Conservation (phyloP, 1,284 basidiomycete species). For the Athelia sp. region DNA sequence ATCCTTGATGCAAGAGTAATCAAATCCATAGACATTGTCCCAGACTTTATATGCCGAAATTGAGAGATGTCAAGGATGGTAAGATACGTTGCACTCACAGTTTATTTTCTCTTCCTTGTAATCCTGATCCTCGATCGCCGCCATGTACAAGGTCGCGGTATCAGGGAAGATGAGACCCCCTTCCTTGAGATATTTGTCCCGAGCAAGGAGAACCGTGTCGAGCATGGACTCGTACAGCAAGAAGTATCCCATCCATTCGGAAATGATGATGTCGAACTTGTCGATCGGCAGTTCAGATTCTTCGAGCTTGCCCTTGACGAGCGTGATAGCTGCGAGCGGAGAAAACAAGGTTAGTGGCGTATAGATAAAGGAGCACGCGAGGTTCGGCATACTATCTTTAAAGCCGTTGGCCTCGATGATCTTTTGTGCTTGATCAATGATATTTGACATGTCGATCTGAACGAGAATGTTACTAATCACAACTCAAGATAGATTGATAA, state of each 20-base stretch:
- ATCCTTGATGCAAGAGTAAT: conserved; percentile 99
- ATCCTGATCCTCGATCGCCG: conserved; percentile 98
- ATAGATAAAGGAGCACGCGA: conserved; percentile 1
- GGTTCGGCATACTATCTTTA: conserved; percentile 78
- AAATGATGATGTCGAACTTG: conserved; percentile 98
- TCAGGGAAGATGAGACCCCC: conserved; percentile 96
- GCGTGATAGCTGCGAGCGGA: conserved; percentile 73
- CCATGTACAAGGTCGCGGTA: conserved; percentile 88
- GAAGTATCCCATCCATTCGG: conserved; percentile 98
- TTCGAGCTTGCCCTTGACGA: conserved; percentile 98
- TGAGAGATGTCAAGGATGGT: not conserved
- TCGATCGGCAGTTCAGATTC: conserved; percentile 82
- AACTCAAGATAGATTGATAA: conserved; percentile 1
- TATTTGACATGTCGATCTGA: conserved; percentile 99
- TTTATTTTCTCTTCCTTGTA: conserved; percentile 99
- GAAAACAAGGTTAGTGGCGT: conserved; percentile 3
- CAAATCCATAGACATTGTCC: conserved; percentile 99
- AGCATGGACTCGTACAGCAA: conserved; percentile 99
- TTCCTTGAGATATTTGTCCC: conserved; percentile 94
- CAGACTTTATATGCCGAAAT: conserved; percentile 61
- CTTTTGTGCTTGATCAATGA: conserved; percentile 97
- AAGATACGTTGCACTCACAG: conserved; percentile 58
- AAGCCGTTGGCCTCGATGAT: conserved; percentile 97
- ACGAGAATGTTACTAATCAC: conserved; percentile 6
- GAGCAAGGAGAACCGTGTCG: conserved; percentile 93